These are phyloP conservation scores for Nemania abortiva DNA, from an alignment of 2,329 filamentous ascomycete species.

Conservation along the genomic window DNA sequence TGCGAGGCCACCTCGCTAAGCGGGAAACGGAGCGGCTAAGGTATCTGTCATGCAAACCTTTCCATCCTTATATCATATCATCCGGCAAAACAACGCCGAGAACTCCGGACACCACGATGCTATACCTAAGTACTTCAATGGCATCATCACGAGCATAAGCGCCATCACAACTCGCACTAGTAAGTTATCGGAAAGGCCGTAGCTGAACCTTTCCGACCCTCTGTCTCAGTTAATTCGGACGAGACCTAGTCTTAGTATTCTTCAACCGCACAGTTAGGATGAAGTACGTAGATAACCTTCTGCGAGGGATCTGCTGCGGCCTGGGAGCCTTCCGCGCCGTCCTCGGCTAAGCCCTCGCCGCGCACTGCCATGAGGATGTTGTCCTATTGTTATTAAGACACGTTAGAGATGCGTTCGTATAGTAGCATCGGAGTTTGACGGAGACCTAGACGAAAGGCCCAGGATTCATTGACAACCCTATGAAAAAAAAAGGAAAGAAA, in stretches of 20 bases:
- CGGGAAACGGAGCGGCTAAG: constrained; percentile 10
- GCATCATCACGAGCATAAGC: constrained; percentile 3
- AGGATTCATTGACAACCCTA: neutral
- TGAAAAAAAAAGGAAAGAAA: constrained; percentile 2
- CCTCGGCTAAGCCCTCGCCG: constrained; percentile 68
- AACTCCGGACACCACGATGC: constrained; percentile 34
- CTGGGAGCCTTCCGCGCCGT: constrained; percentile 51
- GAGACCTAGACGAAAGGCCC: neutral
- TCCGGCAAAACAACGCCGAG: constrained; percentile 17
- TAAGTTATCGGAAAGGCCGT: neutral
- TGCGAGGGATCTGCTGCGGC: constrained; percentile 58
- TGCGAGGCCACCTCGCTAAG: neutral
- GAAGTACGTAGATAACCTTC: constrained; percentile 83
- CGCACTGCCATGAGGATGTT: constrained; percentile 88
- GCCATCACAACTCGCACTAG: neutral
- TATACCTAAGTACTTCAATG: constrained; percentile 6
- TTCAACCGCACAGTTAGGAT: constrained; percentile 93
- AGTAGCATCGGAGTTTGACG: neutral
- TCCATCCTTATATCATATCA: constrained; percentile 15
- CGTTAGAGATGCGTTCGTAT: constrained; percentile 46
- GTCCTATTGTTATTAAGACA: constrained; percentile 65
- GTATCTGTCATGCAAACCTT: constrained; percentile 27
- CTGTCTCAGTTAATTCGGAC: neutral
- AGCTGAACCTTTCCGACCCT: neutral
- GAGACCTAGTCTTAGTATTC: constrained; percentile 52